Base-by-base conservation (phyloP, 352 stramenopile genomes). In the Phytophthora kernoviae region DNA sequence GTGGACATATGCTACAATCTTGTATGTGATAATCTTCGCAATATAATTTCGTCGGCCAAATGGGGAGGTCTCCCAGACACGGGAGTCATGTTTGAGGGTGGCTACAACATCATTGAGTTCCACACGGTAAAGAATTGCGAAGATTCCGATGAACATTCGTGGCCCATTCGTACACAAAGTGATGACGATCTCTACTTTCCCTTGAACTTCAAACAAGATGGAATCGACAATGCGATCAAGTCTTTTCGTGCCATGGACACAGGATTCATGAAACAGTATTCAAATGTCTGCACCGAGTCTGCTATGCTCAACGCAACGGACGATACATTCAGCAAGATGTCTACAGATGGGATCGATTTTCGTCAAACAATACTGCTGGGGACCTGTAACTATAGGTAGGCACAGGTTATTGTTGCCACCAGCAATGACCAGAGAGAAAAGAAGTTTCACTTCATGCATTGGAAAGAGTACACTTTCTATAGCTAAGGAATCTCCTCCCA, bases 191-290 rank as follows among this genome's bases (percentile, higher is more conserved):
- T 15, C 21, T 44, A 65, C 17, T 65, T 65, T 24, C 57, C 48
- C 0, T 18, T 54, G 17, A 54, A 65, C 9, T 59, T 65, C 8
- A 24, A 20, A 5, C 33, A 54, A 1, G 49, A 59, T 17, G 57
- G 57, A 26, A 54, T 65, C n/a, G 50, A 63, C 55, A 40, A 63
- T 41, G 55, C 45, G 18, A 58, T 58, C 20, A 57, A 27, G n/a
- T 63, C 55, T 21, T 63, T 63, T 17, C 50, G 44, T 17, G 37
- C 56, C 44, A 51, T 30, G 24, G 26, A 39, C 34, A 17, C 14
- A 30, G 6, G 24, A 30, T 30, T 30, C 24, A 30, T 30, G 3
- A 30, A 30, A 30, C 24, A 6, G 24, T 30, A 30, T 30, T 30
- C 24, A 6, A 30, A 30, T 30, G 24, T 30, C 48, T 40, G 26